Base-by-base conservation (phyloP, 2,329 filamentous ascomycete genomes). In the Periconia sp. region DNA sequence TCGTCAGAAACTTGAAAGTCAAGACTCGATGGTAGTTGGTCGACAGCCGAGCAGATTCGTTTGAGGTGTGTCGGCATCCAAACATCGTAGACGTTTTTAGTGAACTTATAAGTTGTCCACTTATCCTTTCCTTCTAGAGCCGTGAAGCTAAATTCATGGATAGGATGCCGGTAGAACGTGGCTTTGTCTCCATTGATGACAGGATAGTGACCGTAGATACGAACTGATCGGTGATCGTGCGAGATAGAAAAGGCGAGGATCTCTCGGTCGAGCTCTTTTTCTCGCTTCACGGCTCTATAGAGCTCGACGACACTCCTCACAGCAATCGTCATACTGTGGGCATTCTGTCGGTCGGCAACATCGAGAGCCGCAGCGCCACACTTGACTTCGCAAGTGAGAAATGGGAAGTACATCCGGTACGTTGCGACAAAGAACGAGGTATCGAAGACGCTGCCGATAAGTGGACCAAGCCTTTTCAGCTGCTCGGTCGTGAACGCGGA, bases 351-450 rank as follows among this genome's bases (percentile, higher is more conserved):
- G 49, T 63, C 53, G 18, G 55, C 55, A 11, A 53, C 41, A 30
- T 54, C 48, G 29, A 58, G 48, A 21, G 39, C 43, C 12, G 48
- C 38, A 29, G 41, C 36, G 30, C 47, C 48, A 26, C 46, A 46
- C 33, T 58, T 57, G 13, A 58, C 55, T 43, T 58, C 55, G 44
- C 48, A 33, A 24, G 54, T 55, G 13, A 58, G 36, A 28, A 56
- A 47, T 36, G 48, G 28, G 62, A 55, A 38, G 51, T 48, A 36
- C 63, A 47, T 25, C 7, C 12, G 12, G 23, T 25, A 25, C 23
- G 23, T 25, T 12, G 23, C 23, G 7, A 25, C 12, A 12, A 78
- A 74, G 48, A 59, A 69, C 15, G 68, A 78, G n/a, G n/a, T n/a
- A n/a, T n/a, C n/a, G 23, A 25, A 8, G 23, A 25, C 7, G 23